Evolutionary conservation across 129 eudicot genomes (phyloP), one percentile per base, ranked within the genome.

Genomic region (Escallonia herrerae): DNA sequence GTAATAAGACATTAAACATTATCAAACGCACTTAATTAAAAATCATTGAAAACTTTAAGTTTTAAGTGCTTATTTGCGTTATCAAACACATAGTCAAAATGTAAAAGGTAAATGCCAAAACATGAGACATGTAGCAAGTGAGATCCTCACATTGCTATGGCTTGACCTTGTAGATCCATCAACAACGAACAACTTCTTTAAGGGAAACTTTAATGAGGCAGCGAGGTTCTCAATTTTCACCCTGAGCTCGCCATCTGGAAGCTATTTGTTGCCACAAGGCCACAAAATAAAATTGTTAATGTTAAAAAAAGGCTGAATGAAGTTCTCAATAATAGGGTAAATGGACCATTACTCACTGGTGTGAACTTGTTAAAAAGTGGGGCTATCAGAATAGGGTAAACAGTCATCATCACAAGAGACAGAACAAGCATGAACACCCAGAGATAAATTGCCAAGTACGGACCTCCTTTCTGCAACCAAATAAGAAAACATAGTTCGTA

Each of bases 111-210:
- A 15, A 33, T 53, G 39, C 60, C 14, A 40, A 52, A n/a, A 69
- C 61, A 69, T 39, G 59, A 13, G 11, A 64, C 60, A 69, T 46
- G 52, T 33, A 51, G 10, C 1, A 77, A 64, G 52, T 15, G 15
- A 53, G 56, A 76, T 60, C 59, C 99, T 86, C 78, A 94, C 99
- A 84, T 94, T 94, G 86, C 95, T 89, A 69, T 94, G 99, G 82
- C 97, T 94, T 40, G 99, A 94, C 78, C 97, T 83, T 68, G 95
- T 89, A 56, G 97, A 94, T 76, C 99, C 99, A 80, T 94, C 99
- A 64, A 94, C 95, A 52, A 94, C 99, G 43, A 94, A 94, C 82
- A 94, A 58, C 80, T 94, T 94, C 88, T 86, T 94, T 65, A 94
- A 69, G 11, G 97, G 99, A 41, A 94, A 94, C 8, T 76, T 82